Conservation (phyloP, 108 stramenopile genomes). For the Nitzschia palea region DNA sequence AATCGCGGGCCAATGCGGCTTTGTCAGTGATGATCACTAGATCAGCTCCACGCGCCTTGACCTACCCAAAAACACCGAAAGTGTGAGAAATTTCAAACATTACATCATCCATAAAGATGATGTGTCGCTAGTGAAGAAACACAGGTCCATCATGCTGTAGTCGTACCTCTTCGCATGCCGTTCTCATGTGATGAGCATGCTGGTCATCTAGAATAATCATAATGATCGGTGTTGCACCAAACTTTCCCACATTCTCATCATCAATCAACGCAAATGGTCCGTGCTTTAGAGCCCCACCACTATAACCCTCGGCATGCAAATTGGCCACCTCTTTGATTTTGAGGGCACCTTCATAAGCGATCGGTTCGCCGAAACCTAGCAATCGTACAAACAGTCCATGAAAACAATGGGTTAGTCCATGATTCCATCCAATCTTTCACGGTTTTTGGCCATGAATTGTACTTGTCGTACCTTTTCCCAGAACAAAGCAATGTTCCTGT, state of each 20-base stretch:
- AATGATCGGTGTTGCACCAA: slow-evolving; percentile 98
- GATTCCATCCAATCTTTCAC: no score
- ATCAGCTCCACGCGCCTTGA: slow-evolving; percentile 96
- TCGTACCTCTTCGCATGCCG: slow-evolving; percentile 85
- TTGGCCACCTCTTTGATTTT: slow-evolving; percentile 99
- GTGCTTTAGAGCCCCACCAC: slow-evolving; percentile 99
- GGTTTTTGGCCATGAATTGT: no score
- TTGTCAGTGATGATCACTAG: slow-evolving; percentile 97
- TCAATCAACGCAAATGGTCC: slow-evolving; percentile 98
- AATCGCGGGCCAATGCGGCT: slow-evolving; percentile 67
- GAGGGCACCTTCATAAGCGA: slow-evolving; percentile 96
- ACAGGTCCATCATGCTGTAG: no score
- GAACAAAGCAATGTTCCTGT: slow-evolving; percentile 95
- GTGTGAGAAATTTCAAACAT: no score
- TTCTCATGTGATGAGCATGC: slow-evolving; percentile 94
- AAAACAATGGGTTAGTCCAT: no score
- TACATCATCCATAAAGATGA: no score
- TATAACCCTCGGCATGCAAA: slow-evolving; percentile 98
- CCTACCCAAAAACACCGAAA: no score
- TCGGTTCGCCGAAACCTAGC: slow-evolving; percentile 90
- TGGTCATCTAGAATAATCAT: slow-evolving; percentile 97
- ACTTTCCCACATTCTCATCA: slow-evolving; percentile 78
- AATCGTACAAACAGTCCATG: neutral
- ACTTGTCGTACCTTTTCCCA: slow-evolving; percentile 90
- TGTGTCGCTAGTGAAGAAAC: no score